A percentile compares a stretch with the other conserved stretches of the same genome.
Conservation (phyloP, 176 grass and related monocot species). For the Rhynchospora pubera region DNA sequence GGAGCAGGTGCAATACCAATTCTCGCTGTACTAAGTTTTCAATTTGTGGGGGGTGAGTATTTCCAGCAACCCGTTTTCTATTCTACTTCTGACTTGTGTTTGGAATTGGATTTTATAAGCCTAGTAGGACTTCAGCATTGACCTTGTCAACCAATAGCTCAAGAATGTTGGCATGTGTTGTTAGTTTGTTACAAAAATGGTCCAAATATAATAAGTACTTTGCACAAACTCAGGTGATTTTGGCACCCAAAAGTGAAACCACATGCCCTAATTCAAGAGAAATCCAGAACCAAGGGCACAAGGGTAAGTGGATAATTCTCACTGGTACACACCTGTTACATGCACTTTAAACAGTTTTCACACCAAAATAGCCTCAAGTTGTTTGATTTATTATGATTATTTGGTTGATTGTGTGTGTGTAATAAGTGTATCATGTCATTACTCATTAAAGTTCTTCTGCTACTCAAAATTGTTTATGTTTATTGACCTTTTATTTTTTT, state of each 20-base stretch:
- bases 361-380: not conserved
- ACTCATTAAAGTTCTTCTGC: not conserved
- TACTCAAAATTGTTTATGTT: not conserved
- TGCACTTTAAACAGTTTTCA: not conserved
- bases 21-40: not conserved
- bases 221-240: not conserved
- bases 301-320: not conserved
- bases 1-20: not conserved
- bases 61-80: not conserved
- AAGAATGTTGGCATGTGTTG: not conserved
- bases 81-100: not conserved
- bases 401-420: not conserved
- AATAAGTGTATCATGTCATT: not conserved
- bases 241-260: not conserved
- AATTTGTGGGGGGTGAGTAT: not conserved
- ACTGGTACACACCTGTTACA: not conserved
- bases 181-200: not conserved
- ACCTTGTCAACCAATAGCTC: not conserved
- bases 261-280: not conserved
- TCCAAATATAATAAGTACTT: not conserved
- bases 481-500: not conserved
- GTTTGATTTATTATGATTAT: not conserved
- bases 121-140: not conserved
- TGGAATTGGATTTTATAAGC: not conserved
- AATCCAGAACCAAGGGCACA: not conserved